phyloP scores from a whole-genome alignment of 192 early-diverging fungal genomes.

The Chytriomyces hyalinus region DNA sequence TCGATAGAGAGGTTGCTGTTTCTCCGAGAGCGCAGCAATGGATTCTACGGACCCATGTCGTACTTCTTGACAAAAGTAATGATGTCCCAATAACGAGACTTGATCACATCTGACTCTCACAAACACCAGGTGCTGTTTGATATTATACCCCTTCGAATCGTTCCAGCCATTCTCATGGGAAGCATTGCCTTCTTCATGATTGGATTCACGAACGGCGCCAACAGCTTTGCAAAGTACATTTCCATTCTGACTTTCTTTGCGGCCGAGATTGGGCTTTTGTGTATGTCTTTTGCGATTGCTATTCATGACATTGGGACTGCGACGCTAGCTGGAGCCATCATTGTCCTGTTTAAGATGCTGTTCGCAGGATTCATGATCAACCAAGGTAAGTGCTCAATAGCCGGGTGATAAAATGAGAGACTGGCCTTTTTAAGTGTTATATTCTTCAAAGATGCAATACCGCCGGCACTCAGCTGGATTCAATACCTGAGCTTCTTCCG shows the following conservation, averaged over 20 bases:
- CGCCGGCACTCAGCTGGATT: conserved; percentile 64
- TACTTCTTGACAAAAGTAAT: conserved; percentile 50
- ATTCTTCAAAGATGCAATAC: conserved; percentile 52
- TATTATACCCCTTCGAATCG: conserved; percentile 66
- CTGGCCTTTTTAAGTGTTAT: not conserved
- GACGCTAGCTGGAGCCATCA: conserved; percentile 65
- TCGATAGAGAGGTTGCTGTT: conserved; percentile 53
- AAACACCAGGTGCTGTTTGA: conserved; percentile 68
- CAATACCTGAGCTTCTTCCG: conserved; percentile 78
- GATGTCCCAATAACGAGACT: not conserved
- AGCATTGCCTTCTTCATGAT: conserved; percentile 74
- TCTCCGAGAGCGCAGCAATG: conserved; percentile 55
- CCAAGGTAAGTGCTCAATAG: conserved; percentile 43
- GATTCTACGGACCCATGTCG: conserved; percentile 54
- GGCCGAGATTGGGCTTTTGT: conserved; percentile 63
- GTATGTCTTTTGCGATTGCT: conserved; percentile 62
- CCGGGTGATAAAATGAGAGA: not conserved
- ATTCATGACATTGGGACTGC: conserved; percentile 65
- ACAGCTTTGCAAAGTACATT: conserved; percentile 64
- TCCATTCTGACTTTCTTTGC: conserved; percentile 72
- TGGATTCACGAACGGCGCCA: conserved; percentile 54
- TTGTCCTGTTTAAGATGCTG: conserved; percentile 76
- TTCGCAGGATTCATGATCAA: conserved; percentile 79
- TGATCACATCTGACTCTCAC: not conserved
- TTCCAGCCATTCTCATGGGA: conserved; percentile 70